Percentiles rank a stretch among this genome's conserved stretches.
phyloP scores from a whole-genome alignment of 129 eudicot species.

The Calendula officinalis region DNA sequence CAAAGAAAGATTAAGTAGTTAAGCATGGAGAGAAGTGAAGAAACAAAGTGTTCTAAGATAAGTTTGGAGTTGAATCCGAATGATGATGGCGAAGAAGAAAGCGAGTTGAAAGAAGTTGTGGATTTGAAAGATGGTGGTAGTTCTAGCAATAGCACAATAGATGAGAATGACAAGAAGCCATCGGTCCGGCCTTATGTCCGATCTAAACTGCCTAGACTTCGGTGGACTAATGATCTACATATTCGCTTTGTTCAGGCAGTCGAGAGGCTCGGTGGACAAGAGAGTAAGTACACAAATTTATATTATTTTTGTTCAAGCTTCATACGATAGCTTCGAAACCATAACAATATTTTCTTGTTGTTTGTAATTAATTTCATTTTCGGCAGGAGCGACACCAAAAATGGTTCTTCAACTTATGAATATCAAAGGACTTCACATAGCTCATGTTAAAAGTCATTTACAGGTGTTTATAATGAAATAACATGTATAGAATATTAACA shows the following conservation, averaged over 20 bases:
- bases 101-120: slow-evolving; percentile 31
- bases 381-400: slow-evolving; percentile 90
- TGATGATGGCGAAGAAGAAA: slow-evolving; percentile 45
- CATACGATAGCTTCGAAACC: neutral
- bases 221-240: slow-evolving; percentile 87
- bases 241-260: slow-evolving; percentile 81
- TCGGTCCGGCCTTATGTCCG: slow-evolving; percentile 80
- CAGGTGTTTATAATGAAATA: slow-evolving; percentile 51
- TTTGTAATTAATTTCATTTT: slow-evolving; percentile 10
- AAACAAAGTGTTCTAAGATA: slow-evolving; percentile 44
- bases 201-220: slow-evolving; percentile 76
- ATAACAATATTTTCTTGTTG: neutral
- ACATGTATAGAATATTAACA: slow-evolving; percentile 1
- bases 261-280: slow-evolving; percentile 90
- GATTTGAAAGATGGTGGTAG: slow-evolving; percentile 48
- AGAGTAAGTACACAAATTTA: slow-evolving; percentile 44
- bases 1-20: slow-evolving; percentile 3
- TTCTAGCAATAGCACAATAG: slow-evolving; percentile 73
- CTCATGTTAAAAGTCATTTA: slow-evolving; percentile 97
- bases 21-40: slow-evolving; percentile 51
- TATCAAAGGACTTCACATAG: slow-evolving; percentile 82
- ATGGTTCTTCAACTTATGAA: slow-evolving; percentile 88
- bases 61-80: slow-evolving; percentile 34
- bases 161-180: slow-evolving; percentile 64
- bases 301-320: neutral